These are phyloP conservation scores for Magnolia kwangsiensis DNA, from an alignment of 164 flowering plant species.

Conservation along the genomic window DNA sequence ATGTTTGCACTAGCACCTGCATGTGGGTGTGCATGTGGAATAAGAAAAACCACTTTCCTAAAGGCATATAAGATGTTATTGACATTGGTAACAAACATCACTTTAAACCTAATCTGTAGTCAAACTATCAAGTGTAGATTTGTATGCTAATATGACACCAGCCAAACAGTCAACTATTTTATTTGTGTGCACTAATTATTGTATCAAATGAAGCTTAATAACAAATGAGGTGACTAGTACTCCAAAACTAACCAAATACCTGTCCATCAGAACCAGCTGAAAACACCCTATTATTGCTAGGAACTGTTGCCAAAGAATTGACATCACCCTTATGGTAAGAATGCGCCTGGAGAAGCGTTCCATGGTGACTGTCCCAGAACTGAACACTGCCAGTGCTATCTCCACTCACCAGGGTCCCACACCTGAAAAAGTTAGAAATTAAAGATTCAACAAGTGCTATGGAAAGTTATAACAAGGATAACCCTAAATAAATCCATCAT, in stretches of 20 bases:
- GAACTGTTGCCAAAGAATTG: slow-evolving; percentile 76
- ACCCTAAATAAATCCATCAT: not conserved
- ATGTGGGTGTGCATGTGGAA: not conserved
- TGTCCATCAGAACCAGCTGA: slow-evolving; percentile 99
- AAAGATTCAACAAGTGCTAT: slow-evolving; percentile 2
- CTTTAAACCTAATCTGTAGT: not conserved
- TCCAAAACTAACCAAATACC: slow-evolving; percentile 35
- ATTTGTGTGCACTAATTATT: not conserved
- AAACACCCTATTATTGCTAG: slow-evolving; percentile 74
- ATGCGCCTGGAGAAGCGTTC: slow-evolving; percentile 81
- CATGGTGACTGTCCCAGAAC: slow-evolving; percentile 82
- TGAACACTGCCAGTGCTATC: slow-evolving; percentile 91
- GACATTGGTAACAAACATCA: not conserved
- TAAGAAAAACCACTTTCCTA: not conserved
- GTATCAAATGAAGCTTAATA: not conserved
- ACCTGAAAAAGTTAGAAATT: slow-evolving; percentile 42
- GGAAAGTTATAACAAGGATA: not conserved
- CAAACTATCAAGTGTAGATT: not conserved
- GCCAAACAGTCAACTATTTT: not conserved
- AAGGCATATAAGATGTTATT: not conserved
- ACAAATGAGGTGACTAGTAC: not conserved
- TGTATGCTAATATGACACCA: not conserved
- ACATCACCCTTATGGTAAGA: slow-evolving; percentile 89
- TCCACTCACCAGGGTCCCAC: slow-evolving; percentile 86
- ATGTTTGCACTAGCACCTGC: not conserved